Evolutionary conservation across 2,329 filamentous ascomycete genomes (phyloP), one percentile per base, ranked within the genome.

Genomic region (Arthrocladium fulminans): DNA sequence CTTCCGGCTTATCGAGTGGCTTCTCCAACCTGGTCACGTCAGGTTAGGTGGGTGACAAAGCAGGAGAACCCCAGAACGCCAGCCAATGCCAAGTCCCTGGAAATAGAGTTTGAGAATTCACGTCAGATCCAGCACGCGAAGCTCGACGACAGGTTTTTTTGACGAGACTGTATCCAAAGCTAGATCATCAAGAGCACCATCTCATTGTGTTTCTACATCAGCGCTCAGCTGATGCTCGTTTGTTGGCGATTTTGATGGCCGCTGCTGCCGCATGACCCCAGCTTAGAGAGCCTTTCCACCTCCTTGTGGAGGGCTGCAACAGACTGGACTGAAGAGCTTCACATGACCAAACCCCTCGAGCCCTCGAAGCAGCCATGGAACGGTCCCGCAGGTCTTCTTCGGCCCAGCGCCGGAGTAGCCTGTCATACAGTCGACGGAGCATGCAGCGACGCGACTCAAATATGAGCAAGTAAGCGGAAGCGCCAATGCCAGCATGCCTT

Each of bases 371-470:
- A 48, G 15, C 13, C 32, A 66, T 67, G 64, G 60, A 63, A 37
- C 53, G 54, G 39, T 57, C 56, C 35, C 47, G 58, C 37, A 58
- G 57, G 35, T 61, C 61, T 39, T 53, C 57, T 7, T 45, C 52
- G 45, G 61, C 59, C 48, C 52, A 41, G 19, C 52, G 50, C 20
- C 54, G 52, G 12, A 51, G 52, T 42, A 55, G 48, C 24, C 46
- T 47, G 23, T 47, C 44, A 3, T 47, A 47, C 35, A 25, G 15
- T 13, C 22, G 48, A 7, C 48, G 53, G 10, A 40, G 32, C 17
- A 49, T 86, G 53, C 86, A 87, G 65, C 73, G 82, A 47, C 73
- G 83, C 48, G 74, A 74, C 56, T 84, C 82, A 45, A 86, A 86
- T 60, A 73, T 81, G 59, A 88, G 84, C 68, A 80, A 76, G 66